Evolutionary conservation across 2,329 filamentous ascomycete species (phyloP), one percentile per base, ranked within the genome.

Genomic region (Xylariomycetidae sp.): DNA sequence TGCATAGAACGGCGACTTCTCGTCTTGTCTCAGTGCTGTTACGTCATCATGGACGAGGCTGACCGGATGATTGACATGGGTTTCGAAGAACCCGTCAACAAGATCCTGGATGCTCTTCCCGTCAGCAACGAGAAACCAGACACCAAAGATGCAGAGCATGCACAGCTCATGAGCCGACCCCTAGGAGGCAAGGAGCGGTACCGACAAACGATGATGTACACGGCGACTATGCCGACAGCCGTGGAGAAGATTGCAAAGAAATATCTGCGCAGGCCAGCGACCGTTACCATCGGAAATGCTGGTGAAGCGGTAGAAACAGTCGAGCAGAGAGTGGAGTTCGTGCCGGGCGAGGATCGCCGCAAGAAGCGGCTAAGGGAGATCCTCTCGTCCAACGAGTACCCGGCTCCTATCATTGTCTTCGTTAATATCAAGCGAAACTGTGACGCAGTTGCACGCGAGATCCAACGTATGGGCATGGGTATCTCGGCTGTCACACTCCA

Each of bases 371-470:
- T 98, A n/a, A 75, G 81, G 47, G 87, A 96, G 52, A 92, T 98
- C 40, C 77, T 98, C 24, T 69, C 74, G 29, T 88, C 83, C 2
- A 72, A 80, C 47, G 82, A 88, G 46, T 96, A 89, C 62, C 70
- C 75, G 6, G 77, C 90, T 7, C 92, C 92, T 12, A 94, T 98
- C 59, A 98, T 98, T 50, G 89, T 98, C 44, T 98, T 98, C 59
- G 92, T 98, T 75, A 98, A 98, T 63, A 95, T 96, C 78, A 96
- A 96, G 66, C 85, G 89, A 50, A 96, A 96, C 67, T 96, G 90
- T 67, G 92, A 98, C 58, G 85, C 87, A 38, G 83, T 98, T 29
- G 90, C 90, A 3, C 77, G 86, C 40, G 90, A 96, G 55, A 92
- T 98, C 68, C 92, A 94, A 56, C 76, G 84, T 32, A 92, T 92